Evolutionary conservation across 345 rosid species (phyloP), one percentile per base, ranked within the genome.

Genomic region (Gossypium thurberi): DNA sequence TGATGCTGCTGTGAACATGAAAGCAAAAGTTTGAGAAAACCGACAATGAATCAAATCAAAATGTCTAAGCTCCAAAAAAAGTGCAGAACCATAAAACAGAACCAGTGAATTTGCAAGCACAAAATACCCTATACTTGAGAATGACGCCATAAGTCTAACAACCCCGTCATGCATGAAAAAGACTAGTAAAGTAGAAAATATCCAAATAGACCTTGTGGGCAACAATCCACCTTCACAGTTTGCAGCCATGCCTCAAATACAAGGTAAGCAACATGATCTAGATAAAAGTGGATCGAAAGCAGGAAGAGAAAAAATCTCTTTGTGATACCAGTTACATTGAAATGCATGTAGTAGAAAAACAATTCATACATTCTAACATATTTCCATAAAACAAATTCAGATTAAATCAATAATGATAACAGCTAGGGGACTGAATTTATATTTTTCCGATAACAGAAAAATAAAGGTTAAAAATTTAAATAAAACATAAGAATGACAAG

Each of bases 1-100:
- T 78, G 87, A 75, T 83, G 82, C 79, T 81, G 86, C 98, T 88
- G 90, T 81, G 78, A 77, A 69, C 26, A 65, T 40, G 50, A 77
- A 33, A 40, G 10, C 12, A 58, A 55, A 52, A n/a, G 40, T 28
- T 75, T 78, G 28, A 74, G 75, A 78, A 74, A 69, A 20, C 65
- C 17, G 48, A 72, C 21, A 28, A 53, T 17, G 5, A 61, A 42
- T 28, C 3, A 0, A 46, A 42, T n/a, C 44, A 62, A 56, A 8
- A 21, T 20, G 11, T 46, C 3, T 53, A 33, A n/a, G 73, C 56
- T 62, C 48, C 6, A 69, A 4, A 64, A 18, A 55, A 55, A 11
- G 28, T 21, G 21, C 21, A 14, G 10, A 26, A 60, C 8, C 57
- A 46, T 21, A 18, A 52, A 72, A 72, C 17, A 46, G 11, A 40